These are phyloP conservation scores for Eucalyptus melliodora DNA, from an alignment of 345 rosid genomes.

Conservation along the genomic window DNA sequence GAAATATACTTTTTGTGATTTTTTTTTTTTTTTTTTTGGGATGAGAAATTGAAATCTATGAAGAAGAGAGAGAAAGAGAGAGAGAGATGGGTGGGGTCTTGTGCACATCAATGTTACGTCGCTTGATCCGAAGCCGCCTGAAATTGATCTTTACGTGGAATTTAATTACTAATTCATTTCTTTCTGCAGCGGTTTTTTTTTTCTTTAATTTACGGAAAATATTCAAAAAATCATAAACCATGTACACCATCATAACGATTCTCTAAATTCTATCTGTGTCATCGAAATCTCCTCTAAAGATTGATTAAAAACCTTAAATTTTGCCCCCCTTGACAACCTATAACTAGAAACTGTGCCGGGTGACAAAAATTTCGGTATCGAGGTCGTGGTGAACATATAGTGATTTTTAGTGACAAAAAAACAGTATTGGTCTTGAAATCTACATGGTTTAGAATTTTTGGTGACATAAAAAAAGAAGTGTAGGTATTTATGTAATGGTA, in stretches of 20 bases:
- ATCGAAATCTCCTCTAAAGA: no score
- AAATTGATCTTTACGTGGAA: not conserved
- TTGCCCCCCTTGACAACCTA: no score
- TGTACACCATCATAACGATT: rapidly evolving
- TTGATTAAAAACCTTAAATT: not conserved
- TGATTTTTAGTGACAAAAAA: not conserved
- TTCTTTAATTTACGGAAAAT: not conserved
- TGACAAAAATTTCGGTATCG: no score
- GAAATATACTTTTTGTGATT: rapidly evolving
- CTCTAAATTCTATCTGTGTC: not conserved
- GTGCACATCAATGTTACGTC: not conserved
- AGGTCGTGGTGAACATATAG: no score
- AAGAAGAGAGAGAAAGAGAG: not conserved
- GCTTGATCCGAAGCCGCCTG: not conserved
- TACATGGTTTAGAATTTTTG: rapidly evolving
- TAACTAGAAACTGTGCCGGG: no score
- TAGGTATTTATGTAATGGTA: not conserved
- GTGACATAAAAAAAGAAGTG: not conserved
- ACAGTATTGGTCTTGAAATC: not conserved
- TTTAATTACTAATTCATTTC: not conserved
- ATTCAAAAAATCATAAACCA: not conserved
- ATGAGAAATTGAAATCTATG: not conserved
- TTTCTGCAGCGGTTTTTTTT: not conserved
- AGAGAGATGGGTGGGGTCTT: not conserved
- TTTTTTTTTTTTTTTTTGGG: not conserved